These are phyloP conservation scores for Dorcoceras hygrometricum DNA, from an alignment of 257 asterid species.

Conservation along the genomic window DNA sequence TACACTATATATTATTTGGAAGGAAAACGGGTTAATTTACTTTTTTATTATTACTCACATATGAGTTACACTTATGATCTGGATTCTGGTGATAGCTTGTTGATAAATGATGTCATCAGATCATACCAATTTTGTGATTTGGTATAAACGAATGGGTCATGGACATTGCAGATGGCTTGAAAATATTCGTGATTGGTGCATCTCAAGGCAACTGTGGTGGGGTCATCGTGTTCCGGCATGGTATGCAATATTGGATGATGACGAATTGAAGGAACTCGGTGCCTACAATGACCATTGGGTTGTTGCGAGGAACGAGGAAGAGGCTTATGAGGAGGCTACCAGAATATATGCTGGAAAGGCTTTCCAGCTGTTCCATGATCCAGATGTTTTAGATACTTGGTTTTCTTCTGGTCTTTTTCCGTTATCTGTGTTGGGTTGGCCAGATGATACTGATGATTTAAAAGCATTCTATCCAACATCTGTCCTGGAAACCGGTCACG, in stretches of 20 bases:
- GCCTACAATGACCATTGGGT: constrained; percentile 68
- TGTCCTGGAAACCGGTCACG: constrained; percentile 95
- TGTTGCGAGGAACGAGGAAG: constrained; percentile 73
- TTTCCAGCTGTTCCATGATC: constrained; percentile 71
- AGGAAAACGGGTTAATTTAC: neutral
- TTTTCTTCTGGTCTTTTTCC: constrained; percentile 96
- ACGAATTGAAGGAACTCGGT: constrained; percentile 70
- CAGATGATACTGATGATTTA: constrained; percentile 77
- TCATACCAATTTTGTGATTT: constrained; percentile 9
- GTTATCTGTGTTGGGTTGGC: constrained; percentile 90
- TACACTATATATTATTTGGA: neutral
- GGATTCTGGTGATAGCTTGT: neutral
- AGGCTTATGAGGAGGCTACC: constrained; percentile 63
- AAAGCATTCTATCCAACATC: constrained; percentile 81
- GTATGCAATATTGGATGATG: constrained; percentile 72
- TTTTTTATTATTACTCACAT: neutral
- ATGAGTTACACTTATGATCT: constrained; percentile 14
- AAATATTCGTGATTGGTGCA: constrained; percentile 96
- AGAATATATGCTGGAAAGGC: constrained; percentile 53
- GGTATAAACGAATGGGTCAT: constrained; percentile 15
- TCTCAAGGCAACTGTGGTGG: constrained; percentile 99
- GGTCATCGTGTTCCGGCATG: constrained; percentile 96
- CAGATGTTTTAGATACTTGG: constrained; percentile 97
- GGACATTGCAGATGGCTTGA: constrained; percentile 84
- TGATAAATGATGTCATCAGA: constrained; percentile 4